These are phyloP conservation scores for Penicillium sclerotiorum DNA, from an alignment of 2,329 filamentous ascomycete genomes.

Conservation along the genomic window DNA sequence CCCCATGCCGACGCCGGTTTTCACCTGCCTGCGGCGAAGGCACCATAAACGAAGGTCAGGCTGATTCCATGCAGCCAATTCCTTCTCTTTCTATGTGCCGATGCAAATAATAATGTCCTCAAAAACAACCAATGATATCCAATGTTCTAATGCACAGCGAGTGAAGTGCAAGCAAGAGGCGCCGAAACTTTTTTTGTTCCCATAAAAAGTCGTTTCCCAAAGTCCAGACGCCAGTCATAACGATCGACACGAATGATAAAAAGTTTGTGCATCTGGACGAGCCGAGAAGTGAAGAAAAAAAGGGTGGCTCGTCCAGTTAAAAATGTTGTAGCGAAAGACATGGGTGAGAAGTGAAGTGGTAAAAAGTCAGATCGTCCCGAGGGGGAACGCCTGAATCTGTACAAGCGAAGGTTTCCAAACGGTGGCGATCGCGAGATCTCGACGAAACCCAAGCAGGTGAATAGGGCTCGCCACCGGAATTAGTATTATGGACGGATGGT, in stretches of 20 bases:
- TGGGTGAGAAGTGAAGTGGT: conserved; percentile 35
- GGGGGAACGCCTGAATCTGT: conserved; percentile 25
- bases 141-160: conserved; percentile 42
- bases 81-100: conserved; percentile 35
- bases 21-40: conserved; percentile 22
- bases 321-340: conserved; percentile 38
- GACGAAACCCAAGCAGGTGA: conserved; percentile 13
- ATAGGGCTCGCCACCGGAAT: conserved; percentile 34
- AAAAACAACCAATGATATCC: conserved; percentile 27
- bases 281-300: conserved; percentile 30
- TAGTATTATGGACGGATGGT: conserved; percentile 44
- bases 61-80: conserved; percentile 4
- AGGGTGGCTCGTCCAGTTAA: conserved; percentile 31
- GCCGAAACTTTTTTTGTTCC: conserved; percentile 32
- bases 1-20: conserved; percentile 13
- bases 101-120: conserved; percentile 35
- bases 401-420: conserved; percentile 43
- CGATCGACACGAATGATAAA: conserved; percentile 43
- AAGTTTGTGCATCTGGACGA: conserved; percentile 36
- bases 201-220: conserved; percentile 27
- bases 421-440: conserved; percentile 20
- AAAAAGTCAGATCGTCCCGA: conserved; percentile 23
- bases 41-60: conserved; percentile 14
- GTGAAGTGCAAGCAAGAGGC: conserved; percentile 39
- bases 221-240: conserved; percentile 40